Conservation (phyloP, 305 asterid species). For the Nicotiana rustica region DNA sequence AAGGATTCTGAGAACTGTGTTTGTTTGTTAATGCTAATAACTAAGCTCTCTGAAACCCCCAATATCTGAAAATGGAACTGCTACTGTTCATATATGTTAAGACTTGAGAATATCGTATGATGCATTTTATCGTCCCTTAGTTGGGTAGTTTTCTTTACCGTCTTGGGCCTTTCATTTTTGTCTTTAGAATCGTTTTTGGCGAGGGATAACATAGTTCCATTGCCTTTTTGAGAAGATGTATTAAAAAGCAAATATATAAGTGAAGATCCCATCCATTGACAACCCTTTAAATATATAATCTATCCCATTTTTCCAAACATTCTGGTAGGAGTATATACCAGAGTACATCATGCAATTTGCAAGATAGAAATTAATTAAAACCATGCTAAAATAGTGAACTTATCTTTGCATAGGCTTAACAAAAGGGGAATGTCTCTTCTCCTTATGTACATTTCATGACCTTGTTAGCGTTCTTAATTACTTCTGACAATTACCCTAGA, state of each 20-base stretch:
- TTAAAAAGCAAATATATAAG: too few relatives aligned
- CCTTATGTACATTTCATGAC: background rate
- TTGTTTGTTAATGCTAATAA: conserved; percentile 24
- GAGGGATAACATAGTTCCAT: too few relatives aligned
- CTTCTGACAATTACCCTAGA: background rate
- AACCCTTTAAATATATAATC: background rate
- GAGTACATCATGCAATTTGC: background rate
- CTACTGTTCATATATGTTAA: background rate
- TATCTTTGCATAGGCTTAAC: background rate
- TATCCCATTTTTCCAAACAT: too few relatives aligned
- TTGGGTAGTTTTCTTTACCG: background rate
- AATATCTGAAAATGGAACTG: background rate
- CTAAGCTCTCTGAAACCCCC: conserved; percentile 30
- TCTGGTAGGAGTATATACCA: background rate
- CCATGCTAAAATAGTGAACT: background rate
- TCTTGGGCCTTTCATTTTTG: background rate
- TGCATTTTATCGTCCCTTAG: background rate
- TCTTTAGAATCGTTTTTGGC: background rate
- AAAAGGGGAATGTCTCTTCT: background rate
- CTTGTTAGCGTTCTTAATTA: too few relatives aligned
- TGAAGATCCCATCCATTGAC: background rate
- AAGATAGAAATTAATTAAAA: too few relatives aligned
- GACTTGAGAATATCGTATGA: background rate
- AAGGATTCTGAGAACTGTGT: background rate
- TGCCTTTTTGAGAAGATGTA: too few relatives aligned